Percentiles rank a stretch among this genome's conserved stretches.
Evolutionary conservation across 2,329 filamentous ascomycete species (phyloP).

Genomic region (Rhynchosporium agropyri): DNA sequence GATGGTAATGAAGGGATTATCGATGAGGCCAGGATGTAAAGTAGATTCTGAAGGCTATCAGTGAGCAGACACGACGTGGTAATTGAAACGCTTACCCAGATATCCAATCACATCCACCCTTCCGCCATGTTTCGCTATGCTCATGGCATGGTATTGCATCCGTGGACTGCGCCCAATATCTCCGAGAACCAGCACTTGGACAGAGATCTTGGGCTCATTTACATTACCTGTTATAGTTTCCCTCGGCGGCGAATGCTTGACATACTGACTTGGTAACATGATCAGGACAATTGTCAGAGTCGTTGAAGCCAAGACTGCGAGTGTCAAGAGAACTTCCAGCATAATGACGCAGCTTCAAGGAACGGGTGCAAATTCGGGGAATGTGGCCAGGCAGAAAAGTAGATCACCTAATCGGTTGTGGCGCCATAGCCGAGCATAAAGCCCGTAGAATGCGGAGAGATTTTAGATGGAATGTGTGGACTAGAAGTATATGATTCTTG

Average conservation of each 20-base stretch:
- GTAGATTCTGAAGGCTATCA: conserved; percentile 64
- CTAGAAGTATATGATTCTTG: conserved; percentile 17
- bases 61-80: not conserved
- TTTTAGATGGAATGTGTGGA: not conserved
- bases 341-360: conserved; percentile 33
- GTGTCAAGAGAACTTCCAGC: conserved; percentile 38
- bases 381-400: not conserved
- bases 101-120: conserved; percentile 88
- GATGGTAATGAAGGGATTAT: conserved; percentile 70
- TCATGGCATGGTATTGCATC: conserved; percentile 98
- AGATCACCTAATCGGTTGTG: conserved; percentile 11
- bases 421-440: conserved; percentile 4
- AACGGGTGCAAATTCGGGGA: not conserved
- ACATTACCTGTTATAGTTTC: conserved; percentile 34
- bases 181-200: conserved; percentile 89
- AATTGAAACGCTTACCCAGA: conserved; percentile 56
- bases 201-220: conserved; percentile 48
- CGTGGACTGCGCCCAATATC: conserved; percentile 95
- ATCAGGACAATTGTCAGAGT: conserved; percentile 41
- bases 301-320: conserved; percentile 41
- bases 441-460: conserved; percentile 1
- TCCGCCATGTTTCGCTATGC: conserved; percentile 80
- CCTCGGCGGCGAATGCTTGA: conserved; percentile 43
- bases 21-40: conserved; percentile 74
- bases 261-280: conserved; percentile 45